Evolutionary conservation across 805 yeast genomes (phyloP).

Genomic region (Yamadazyma phyllophila): DNA sequence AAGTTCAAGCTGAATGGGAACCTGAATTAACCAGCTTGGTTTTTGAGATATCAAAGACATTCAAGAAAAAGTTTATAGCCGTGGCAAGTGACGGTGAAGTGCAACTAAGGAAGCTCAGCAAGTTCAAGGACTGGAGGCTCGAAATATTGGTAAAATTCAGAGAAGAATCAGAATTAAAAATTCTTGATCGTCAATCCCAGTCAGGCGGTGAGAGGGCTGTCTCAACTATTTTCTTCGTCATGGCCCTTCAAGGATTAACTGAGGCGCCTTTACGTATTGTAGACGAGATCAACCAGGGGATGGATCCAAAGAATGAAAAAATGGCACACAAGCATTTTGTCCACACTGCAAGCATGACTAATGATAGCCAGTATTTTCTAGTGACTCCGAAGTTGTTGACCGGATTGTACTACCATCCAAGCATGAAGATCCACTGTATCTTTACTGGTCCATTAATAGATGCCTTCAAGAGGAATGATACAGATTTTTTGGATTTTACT

Average conservation of each 20-base stretch:
- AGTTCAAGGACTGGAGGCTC: slow-evolving; percentile 75
- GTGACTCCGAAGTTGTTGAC: slow-evolving; percentile 90
- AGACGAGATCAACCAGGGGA: slow-evolving; percentile 98
- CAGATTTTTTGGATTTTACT: slow-evolving; percentile 33
- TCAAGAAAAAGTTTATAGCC: slow-evolving; percentile 60
- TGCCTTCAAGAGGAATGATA: slow-evolving; percentile 13
- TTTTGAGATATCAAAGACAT: slow-evolving; percentile 56
- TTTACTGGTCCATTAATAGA: slow-evolving; percentile 38
- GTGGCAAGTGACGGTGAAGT: slow-evolving; percentile 92
- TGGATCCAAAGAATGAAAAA: slow-evolving; percentile 93
- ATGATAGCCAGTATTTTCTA: slow-evolving; percentile 77
- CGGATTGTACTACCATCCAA: slow-evolving; percentile 69
- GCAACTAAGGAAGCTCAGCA: slow-evolving; percentile 49
- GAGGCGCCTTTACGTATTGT: slow-evolving; percentile 91
- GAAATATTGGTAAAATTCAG: slow-evolving; percentile 85
- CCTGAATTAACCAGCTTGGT: slow-evolving; percentile 56
- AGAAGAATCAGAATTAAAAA: slow-evolving; percentile 65
- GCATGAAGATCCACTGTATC: slow-evolving; percentile 85
- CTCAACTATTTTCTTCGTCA: slow-evolving; percentile 84
- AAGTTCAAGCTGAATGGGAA: slow-evolving; percentile 54
- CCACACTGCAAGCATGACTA: slow-evolving; percentile 64
- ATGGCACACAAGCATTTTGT: slow-evolving; percentile 84
- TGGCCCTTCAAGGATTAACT: slow-evolving; percentile 86
- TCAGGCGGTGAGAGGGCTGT: slow-evolving; percentile 99
- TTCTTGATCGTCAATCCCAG: slow-evolving; percentile 82